These are phyloP conservation scores for Conticribra weissflogii DNA, from an alignment of 108 stramenopile genomes.

Conservation along the genomic window DNA sequence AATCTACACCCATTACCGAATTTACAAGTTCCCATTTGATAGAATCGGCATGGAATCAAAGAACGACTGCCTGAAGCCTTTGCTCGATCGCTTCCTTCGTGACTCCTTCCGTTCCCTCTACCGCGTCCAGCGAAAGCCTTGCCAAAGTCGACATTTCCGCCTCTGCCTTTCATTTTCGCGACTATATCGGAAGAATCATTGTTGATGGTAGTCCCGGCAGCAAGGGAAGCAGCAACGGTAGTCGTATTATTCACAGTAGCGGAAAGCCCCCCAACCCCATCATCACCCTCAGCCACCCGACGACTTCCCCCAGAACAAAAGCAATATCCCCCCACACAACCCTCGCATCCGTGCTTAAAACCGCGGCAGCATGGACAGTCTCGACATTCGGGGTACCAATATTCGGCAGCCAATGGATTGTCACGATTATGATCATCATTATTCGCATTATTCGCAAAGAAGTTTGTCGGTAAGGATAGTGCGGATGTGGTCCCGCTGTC, in stretches of 20 bases:
- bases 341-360: slow-evolving; percentile 54
- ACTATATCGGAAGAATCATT: too few relatives aligned
- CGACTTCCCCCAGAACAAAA: slow-evolving; percentile 2
- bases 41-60: slow-evolving; percentile 45
- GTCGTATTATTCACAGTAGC: too few relatives aligned
- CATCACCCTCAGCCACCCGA: background rate
- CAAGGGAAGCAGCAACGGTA: too few relatives aligned
- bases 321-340: slow-evolving; percentile 18
- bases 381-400: slow-evolving; percentile 62
- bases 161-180: background rate
- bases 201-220: too few relatives aligned
- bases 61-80: background rate
- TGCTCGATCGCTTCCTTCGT: background rate
- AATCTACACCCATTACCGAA: slow-evolving; percentile 52
- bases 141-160: background rate
- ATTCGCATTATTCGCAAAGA: slow-evolving; percentile 40
- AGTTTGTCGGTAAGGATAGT: slow-evolving; percentile 27
- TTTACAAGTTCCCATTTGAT: slow-evolving; percentile 44
- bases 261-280: background rate
- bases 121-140: background rate
- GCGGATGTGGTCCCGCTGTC: background rate
- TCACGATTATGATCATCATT: too few relatives aligned
- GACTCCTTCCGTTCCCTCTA: background rate
- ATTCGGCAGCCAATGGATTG: too few relatives aligned
- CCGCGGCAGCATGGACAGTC: slow-evolving; percentile 58